phyloP scores from a whole-genome alignment of 2,329 filamentous ascomycete species.

The Rutstroemia sp. region DNA sequence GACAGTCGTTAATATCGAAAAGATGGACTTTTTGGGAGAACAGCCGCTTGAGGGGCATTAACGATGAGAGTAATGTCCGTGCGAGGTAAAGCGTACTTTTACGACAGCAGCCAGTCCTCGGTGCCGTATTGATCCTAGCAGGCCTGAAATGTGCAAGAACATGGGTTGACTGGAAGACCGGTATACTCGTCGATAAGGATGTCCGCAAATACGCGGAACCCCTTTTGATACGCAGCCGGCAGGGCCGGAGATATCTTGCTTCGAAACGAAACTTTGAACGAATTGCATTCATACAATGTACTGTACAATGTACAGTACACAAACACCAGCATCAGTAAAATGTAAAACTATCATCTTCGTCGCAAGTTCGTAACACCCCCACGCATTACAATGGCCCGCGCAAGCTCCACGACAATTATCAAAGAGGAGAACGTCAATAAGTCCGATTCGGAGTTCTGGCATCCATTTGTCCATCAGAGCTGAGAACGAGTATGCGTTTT shows the following conservation, averaged over 20 bases:
- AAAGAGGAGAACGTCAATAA: too few species aligned
- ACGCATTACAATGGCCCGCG: too few species aligned
- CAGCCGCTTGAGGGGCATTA: neutral
- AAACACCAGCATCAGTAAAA: neutral
- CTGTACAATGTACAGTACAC: neutral
- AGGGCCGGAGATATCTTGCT: neutral
- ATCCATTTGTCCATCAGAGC: too few species aligned
- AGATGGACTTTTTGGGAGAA: neutral
- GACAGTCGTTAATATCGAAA: too few species aligned
- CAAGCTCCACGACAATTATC: too few species aligned
- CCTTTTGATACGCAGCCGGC: neutral
- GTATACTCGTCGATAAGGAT: neutral
- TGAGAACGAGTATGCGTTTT: too few species aligned
- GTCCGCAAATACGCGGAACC: neutral
- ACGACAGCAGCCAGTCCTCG: too few species aligned
- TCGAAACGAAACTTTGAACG: neutral
- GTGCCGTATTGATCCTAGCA: neutral
- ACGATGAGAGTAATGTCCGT: neutral
- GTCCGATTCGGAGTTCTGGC: too few species aligned
- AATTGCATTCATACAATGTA: neutral
- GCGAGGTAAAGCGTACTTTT: neutral
- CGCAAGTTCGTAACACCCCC: too few species aligned
- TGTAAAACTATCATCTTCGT: neutral
- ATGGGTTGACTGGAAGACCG: neutral
- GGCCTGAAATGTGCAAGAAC: neutral